A percentile compares a stretch with the other conserved stretches of the same genome.
phyloP scores from a whole-genome alignment of 1,139 yeast genomes.

The Magnusiomyces magnusii region DNA sequence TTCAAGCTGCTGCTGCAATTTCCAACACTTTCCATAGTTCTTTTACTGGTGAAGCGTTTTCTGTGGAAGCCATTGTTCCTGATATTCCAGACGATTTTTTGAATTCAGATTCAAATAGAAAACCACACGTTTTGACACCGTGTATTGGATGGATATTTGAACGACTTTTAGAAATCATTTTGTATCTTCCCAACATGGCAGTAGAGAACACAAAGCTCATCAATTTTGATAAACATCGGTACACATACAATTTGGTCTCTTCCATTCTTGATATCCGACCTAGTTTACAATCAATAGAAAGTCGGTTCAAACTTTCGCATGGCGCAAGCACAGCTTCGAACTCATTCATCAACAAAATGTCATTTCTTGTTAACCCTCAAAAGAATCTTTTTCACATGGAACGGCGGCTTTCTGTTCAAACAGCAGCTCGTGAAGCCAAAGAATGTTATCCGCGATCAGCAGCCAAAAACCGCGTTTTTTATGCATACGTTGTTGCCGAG shows the following conservation, averaged over 20 bases:
- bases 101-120: constrained; percentile 14
- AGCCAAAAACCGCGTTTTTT: constrained; percentile 39
- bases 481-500: constrained; percentile 41
- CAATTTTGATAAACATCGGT: constrained; percentile 63
- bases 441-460: constrained; percentile 30
- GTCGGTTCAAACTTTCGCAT: constrained; percentile 2
- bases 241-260: constrained; percentile 46
- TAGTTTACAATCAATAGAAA: constrained; percentile 13
- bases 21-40: constrained; percentile 23
- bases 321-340: background rate
- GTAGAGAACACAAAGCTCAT: constrained; percentile 49
- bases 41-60: constrained; percentile 13
- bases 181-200: constrained; percentile 60
- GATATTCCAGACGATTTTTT: constrained; percentile 23
- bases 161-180: constrained; percentile 54
- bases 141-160: constrained; percentile 78
- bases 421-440: constrained; percentile 40
- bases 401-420: constrained; percentile 33
- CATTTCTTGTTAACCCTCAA: constrained; percentile 29
- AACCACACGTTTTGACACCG: constrained; percentile 44
- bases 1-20: constrained; percentile 43
- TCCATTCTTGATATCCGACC: constrained; percentile 42
- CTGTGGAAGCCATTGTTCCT: constrained; percentile 36
- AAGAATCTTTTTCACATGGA: constrained; percentile 27
- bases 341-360: constrained; percentile 19